Evolutionary conservation across 495 filamentous ascomycete species (phyloP), one percentile per base, ranked within the genome.

Genomic region (Penicillium steckii): DNA sequence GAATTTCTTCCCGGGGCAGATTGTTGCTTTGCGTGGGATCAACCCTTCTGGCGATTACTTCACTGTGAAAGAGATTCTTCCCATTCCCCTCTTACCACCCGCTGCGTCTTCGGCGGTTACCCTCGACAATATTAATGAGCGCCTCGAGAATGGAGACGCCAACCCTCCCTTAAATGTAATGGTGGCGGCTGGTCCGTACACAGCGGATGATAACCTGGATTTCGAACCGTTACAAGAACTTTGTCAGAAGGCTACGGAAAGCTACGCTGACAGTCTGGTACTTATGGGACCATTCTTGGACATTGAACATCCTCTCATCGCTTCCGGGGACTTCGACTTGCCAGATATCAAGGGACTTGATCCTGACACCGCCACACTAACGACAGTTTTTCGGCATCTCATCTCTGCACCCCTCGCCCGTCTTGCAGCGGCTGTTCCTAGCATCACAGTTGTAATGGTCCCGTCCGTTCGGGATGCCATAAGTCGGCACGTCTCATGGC

Each of bases 1-100:
- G 70, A 87, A 90, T 54, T 91, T 97, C 76, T 96, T 98, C 69
- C 92, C 93, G 0, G 94, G 94, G 15, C 90, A 97, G 63, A 95
- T 97, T 42, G 87, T 95, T 17, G 94, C 92, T 8, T 72, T 96
- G 13, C 78, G 79, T 30, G 94, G 94, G 8, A 88, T 87, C 60
- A 97, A 97, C 61, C 85, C 90, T 5, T 89, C 88, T 13, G 93
- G 93, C 4, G 80, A 86, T 19, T 86, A 89, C 50, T 96, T 98
- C 56, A 80, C 83, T 0, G 89, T 95, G 35, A 83, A 79, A 21
- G 85, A 96, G 58, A 69, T 93, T 9, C 77, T 97, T 4, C 73
- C 83, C 2, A 66, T 90, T 8, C 93, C 94, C 5, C 71, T 88
- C 2, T 72, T 95, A 10, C 83, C 83, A 8, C 78, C 73, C 40